Conservation (phyloP, 129 eudicot species). For the Centella asiatica region DNA sequence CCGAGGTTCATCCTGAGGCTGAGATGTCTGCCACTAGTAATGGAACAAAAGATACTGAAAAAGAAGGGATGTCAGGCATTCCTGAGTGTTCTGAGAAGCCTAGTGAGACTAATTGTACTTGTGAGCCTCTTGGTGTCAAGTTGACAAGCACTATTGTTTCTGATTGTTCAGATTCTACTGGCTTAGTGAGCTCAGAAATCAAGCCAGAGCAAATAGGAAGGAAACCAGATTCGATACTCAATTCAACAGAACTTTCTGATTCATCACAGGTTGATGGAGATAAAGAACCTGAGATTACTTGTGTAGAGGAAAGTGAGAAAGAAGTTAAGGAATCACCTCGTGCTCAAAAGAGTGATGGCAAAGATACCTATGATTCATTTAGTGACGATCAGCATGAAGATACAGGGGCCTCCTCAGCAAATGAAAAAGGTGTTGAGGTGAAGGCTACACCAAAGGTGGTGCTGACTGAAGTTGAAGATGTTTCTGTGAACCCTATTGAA, state of each 20-base stretch:
- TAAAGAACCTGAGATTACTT: constrained; percentile 9
- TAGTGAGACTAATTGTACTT: neutral
- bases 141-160: constrained; percentile 24
- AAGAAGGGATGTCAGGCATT: constrained; percentile 19
- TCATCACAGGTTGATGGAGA: constrained; percentile 38
- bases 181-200: constrained; percentile 20
- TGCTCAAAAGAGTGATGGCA: constrained; percentile 17
- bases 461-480: constrained; percentile 30
- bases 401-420: constrained; percentile 31
- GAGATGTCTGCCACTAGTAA: constrained; percentile 47
- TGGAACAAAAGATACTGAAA: constrained; percentile 31
- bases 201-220: constrained; percentile 30
- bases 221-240: constrained; percentile 21
- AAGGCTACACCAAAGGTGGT: constrained; percentile 33
- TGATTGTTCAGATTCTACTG: constrained; percentile 31
- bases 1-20: constrained; percentile 33
- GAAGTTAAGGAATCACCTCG: constrained; percentile 22
- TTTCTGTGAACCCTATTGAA: constrained; percentile 43
- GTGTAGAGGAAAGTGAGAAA: neutral
- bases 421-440: constrained; percentile 29
- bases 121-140: constrained; percentile 12
- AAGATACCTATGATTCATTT: constrained; percentile 20
- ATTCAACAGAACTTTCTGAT: constrained; percentile 37
- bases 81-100: constrained; percentile 26
- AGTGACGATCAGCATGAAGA: constrained; percentile 18